A percentile compares a stretch with the other conserved stretches of the same genome.
These are phyloP conservation scores for Rhodofomes roseus DNA, from an alignment of 1,284 basidiomycete genomes.

Conservation along the genomic window DNA sequence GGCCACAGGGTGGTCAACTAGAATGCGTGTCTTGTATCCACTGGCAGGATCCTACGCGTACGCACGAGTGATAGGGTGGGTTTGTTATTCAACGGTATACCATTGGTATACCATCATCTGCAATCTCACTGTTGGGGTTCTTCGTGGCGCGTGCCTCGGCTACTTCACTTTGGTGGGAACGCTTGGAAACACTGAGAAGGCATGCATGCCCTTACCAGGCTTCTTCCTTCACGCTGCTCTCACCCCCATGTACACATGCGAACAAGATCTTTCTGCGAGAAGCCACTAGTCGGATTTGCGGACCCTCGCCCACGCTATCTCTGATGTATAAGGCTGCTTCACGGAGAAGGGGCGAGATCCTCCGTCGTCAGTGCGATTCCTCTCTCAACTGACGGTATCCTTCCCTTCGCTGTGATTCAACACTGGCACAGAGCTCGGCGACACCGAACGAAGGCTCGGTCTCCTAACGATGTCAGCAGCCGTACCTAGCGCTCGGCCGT, in stretches of 20 bases:
- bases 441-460: background rate
- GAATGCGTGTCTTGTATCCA: no score
- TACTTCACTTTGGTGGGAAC: background rate
- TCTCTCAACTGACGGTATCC: slow-evolving; percentile 1
- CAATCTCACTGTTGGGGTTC: no score
- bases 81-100: no score
- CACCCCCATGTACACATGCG: background rate
- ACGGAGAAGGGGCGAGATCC: background rate
- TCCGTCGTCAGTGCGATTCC: background rate
- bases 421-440: background rate
- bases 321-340: background rate
- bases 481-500: background rate
- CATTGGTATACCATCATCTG: no score
- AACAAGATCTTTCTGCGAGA: background rate
- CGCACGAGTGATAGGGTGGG: no score
- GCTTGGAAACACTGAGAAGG: background rate
- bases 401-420: slow-evolving; percentile 1
- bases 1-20: no score
- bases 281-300: background rate
- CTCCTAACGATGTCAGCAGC: background rate
- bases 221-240: background rate
- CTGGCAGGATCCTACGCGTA: no score
- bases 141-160: no score
- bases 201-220: background rate
- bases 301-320: background rate